Percentiles rank a stretch among this genome's conserved stretches.
phyloP scores from a whole-genome alignment of 495 filamentous ascomycete genomes.

The Penicillium bialowiezense region DNA sequence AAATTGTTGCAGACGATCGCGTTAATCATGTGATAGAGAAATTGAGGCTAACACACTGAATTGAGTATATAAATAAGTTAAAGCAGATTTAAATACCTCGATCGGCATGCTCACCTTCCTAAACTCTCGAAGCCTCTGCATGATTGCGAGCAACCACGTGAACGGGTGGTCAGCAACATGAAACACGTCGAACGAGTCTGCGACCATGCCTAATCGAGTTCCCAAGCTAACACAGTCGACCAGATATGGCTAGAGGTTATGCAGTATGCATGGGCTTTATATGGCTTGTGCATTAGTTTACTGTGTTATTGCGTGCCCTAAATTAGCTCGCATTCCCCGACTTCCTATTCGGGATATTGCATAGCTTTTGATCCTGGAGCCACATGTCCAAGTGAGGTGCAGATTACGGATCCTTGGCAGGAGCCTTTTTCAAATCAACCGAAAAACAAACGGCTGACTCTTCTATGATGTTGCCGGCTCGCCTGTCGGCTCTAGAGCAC shows the following conservation, averaged over 20 bases:
- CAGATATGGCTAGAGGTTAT: not conserved
- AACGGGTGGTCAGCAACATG: not conserved
- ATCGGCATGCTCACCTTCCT: not conserved
- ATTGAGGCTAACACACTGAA: not conserved
- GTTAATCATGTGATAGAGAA: not conserved
- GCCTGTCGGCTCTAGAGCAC: not conserved
- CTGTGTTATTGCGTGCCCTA: constrained; percentile 1
- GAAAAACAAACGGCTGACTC: no score
- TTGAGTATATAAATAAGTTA: not conserved
- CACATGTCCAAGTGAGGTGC: constrained; percentile 2
- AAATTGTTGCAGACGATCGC: not conserved
- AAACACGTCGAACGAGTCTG: not conserved
- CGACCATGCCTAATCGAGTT: not conserved
- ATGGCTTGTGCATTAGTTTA: constrained; percentile 2
- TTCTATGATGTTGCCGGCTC: not conserved
- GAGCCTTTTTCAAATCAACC: no score
- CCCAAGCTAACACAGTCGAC: not conserved
- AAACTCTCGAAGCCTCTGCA: not conserved
- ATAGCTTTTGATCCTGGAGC: not conserved
- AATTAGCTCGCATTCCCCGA: constrained; percentile 1
- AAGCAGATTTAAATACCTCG: not conserved
- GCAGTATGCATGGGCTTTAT: not conserved
- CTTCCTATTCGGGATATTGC: not conserved
- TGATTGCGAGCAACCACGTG: not conserved
- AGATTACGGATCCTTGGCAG: not conserved